phyloP scores from a whole-genome alignment of 495 filamentous ascomycete genomes.

The Penicillium atrosanguineum region DNA sequence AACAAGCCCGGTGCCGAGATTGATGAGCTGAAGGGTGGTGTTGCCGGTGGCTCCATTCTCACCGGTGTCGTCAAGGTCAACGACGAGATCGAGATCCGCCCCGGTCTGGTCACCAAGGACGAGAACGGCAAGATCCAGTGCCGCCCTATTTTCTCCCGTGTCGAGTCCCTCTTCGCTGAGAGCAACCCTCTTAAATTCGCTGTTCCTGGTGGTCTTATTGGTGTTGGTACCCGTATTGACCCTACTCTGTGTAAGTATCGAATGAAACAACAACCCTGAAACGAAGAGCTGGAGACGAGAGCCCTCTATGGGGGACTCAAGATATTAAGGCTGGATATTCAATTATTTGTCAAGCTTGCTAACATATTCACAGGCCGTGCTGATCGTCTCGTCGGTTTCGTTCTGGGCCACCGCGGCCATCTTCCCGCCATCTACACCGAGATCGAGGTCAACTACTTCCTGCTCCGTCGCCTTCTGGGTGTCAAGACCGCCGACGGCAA shows the following conservation, averaged over 20 bases:
- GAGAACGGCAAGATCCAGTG: slow-evolving; percentile 92
- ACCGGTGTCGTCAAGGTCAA: slow-evolving; percentile 93
- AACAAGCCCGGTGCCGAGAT: slow-evolving; percentile 99
- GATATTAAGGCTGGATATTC: background rate
- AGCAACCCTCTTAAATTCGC: slow-evolving; percentile 97
- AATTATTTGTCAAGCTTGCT: background rate
- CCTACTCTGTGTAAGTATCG: slow-evolving; percentile 65
- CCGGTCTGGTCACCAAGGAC: slow-evolving; percentile 91
- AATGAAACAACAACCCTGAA: background rate
- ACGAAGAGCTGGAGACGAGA: background rate
- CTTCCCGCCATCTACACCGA: slow-evolving; percentile 95
- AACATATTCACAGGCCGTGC: slow-evolving; percentile 49
- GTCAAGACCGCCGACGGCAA: slow-evolving; percentile 98
- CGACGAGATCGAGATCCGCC: slow-evolving; percentile 97
- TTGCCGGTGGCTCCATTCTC: slow-evolving; percentile 94
- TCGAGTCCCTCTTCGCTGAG: slow-evolving; percentile 93
- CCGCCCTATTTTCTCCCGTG: slow-evolving; percentile 91
- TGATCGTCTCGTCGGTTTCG: slow-evolving; percentile 97
- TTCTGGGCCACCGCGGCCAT: slow-evolving; percentile 87
- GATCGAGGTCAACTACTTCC: slow-evolving; percentile 98
- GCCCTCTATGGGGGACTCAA: background rate
- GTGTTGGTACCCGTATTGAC: slow-evolving; percentile 95
- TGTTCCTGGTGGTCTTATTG: slow-evolving; percentile 92
- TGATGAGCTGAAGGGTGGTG: slow-evolving; percentile 96
- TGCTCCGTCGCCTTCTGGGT: slow-evolving; percentile 88